Conservation (phyloP, 305 asterid genomes). For the Fraxinus sp. region DNA sequence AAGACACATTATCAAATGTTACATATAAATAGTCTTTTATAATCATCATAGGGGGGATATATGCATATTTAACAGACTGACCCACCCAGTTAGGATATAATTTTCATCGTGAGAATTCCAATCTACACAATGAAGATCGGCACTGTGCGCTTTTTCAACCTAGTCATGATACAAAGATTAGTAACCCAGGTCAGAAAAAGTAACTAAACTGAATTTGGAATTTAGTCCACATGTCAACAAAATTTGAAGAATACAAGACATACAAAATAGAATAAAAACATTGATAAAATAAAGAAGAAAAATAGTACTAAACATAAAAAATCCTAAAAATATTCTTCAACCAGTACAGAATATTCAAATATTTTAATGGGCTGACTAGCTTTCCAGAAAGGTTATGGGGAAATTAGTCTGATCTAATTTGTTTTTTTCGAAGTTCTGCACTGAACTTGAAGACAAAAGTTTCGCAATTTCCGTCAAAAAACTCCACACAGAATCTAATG, state of each 20-base stretch:
- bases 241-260: constrained; percentile 1
- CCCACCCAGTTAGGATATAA: constrained; percentile 91
- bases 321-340: neutral
- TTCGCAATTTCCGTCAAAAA: neutral
- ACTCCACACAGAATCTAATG: neutral
- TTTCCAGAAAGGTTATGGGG: neutral
- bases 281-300: neutral
- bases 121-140: constrained; percentile 98
- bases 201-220: constrained; percentile 16
- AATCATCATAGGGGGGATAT: neutral
- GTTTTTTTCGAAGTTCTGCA: neutral
- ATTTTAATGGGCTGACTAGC: neutral
- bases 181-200: constrained; percentile 24
- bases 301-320: neutral
- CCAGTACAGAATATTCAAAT: neutral
- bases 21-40: neutral
- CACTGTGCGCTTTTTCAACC: constrained; percentile 95
- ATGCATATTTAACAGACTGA: neutral
- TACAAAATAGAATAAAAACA: constrained; percentile 4
- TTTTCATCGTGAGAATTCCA: constrained; percentile 93
- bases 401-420: neutral
- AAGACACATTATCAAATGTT: neutral
- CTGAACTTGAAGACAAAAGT: neutral
- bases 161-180: constrained; percentile 30
- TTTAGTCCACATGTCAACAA: constrained; percentile 10